These are phyloP conservation scores for Paramyrothecium roridum DNA, from an alignment of 2,329 filamentous ascomycete species.

Conservation along the genomic window DNA sequence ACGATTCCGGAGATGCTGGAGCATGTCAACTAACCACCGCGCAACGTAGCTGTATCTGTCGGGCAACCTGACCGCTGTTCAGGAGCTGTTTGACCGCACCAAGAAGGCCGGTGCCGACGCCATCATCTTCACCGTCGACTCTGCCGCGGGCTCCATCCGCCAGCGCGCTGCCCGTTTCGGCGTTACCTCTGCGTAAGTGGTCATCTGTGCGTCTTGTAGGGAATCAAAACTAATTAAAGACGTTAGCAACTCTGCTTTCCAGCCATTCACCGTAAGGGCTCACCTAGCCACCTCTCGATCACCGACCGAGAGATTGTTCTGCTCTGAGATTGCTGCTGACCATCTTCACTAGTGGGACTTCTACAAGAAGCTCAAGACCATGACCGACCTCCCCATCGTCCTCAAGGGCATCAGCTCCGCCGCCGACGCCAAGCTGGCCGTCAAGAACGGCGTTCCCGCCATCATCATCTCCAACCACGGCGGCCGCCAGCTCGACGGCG, in stretches of 20 bases:
- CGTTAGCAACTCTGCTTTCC: slow-evolving; percentile 17
- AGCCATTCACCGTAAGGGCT: slow-evolving; percentile 15
- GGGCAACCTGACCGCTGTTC: slow-evolving; percentile 28
- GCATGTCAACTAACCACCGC: too few relatives aligned
- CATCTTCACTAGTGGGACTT: slow-evolving; percentile 26
- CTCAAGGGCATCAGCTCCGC: slow-evolving; percentile 36
- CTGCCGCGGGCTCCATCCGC: slow-evolving; percentile 33
- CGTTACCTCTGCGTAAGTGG: slow-evolving; percentile 30
- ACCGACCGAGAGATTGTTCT: not conserved
- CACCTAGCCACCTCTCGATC: not conserved
- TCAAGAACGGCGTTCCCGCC: slow-evolving; percentile 25
- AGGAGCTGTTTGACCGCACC: slow-evolving; percentile 24
- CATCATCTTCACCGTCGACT: slow-evolving; percentile 36
- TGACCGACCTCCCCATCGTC: slow-evolving; percentile 34
- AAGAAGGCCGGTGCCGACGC: slow-evolving; percentile 30
- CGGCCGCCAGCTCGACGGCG: slow-evolving; percentile 37
- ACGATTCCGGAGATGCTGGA: not conserved
- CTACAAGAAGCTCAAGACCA: slow-evolving; percentile 29
- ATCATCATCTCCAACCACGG: slow-evolving; percentile 42
- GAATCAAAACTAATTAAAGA: slow-evolving; percentile 9
- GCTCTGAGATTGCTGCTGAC: not conserved
- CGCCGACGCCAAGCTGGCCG: slow-evolving; percentile 30
- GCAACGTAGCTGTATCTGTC: slow-evolving; percentile 17
- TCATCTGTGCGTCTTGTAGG: not conserved
- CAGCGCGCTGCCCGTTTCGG: slow-evolving; percentile 36